Percentiles rank a stretch among this genome's conserved stretches.
Evolutionary conservation across 2,329 filamentous ascomycete species (phyloP).

Genomic region (Stachybotrys chartarum): DNA sequence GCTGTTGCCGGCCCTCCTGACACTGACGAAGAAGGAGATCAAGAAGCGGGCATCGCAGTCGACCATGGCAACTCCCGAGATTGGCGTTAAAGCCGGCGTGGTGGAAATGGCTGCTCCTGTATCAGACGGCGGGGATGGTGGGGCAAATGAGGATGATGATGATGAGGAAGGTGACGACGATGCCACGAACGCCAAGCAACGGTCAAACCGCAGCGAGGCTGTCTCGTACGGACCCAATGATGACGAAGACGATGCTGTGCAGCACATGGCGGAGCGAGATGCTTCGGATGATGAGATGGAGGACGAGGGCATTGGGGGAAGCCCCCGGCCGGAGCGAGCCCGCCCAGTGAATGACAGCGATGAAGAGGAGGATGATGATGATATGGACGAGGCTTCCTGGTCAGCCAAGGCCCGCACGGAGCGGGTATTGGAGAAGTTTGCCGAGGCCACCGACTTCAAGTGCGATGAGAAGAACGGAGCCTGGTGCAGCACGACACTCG

Average conservation of each 20-base stretch:
- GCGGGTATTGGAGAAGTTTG: slow-evolving; percentile 55
- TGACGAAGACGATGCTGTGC: slow-evolving; percentile 77
- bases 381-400: slow-evolving; percentile 26
- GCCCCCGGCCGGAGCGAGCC: slow-evolving; percentile 27
- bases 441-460: slow-evolving; percentile 67
- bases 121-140: slow-evolving; percentile 23
- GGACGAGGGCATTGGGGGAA: slow-evolving; percentile 46
- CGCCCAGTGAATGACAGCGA: slow-evolving; percentile 27
- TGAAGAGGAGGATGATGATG: slow-evolving; percentile 28
- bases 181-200: slow-evolving; percentile 66
- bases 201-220: slow-evolving; percentile 69
- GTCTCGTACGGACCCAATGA: slow-evolving; percentile 90
- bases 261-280: slow-evolving; percentile 52
- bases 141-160: slow-evolving; percentile 38
- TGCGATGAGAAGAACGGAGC: slow-evolving; percentile 69
- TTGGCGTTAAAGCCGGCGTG: slow-evolving; percentile 49
- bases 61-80: slow-evolving; percentile 67
- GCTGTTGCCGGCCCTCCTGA: slow-evolving; percentile 66
- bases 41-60: slow-evolving; percentile 67
- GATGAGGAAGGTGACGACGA: slow-evolving; percentile 71
- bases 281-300: slow-evolving; percentile 47
- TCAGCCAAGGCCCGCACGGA: slow-evolving; percentile 48
- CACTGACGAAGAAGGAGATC: slow-evolving; percentile 67
- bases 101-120: slow-evolving; percentile 41
- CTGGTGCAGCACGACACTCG: slow-evolving; percentile 75